Evolutionary conservation across 768 basidiomycete genomes (phyloP), one percentile per base, ranked within the genome.

Genomic region (Suillus ampliporus): DNA sequence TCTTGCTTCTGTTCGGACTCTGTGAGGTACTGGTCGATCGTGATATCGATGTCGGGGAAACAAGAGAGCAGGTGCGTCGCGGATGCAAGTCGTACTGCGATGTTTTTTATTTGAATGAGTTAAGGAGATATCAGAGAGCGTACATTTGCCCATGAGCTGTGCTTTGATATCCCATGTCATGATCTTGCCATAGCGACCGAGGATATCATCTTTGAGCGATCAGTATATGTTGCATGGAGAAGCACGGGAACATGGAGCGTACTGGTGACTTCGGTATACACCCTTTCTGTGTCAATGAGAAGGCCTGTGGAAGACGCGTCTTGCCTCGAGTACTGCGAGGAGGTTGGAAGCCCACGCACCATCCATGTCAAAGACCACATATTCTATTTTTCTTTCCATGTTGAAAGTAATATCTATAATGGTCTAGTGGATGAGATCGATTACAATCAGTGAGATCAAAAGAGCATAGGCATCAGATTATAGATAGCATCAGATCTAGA

Each of bases 161-260:
- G 90, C 88, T 71, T 94, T 94, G 61, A 94, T 92, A 61, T 91
- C 89, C 92, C 92, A 94, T 4, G 90, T 91, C 89, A 95, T 91
- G 65, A 84, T 77, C 64, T 86, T 88, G 31, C 91, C 92, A 69
- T 89, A 88, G 13, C 79, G 81, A 19, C 80, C 85, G 21, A 96
- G 84, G 57, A 94, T 88, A 31, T 86, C 82, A 77, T 94, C 92
- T 90, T 68, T 52, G 52, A 61, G 46, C 9, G 51, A 53, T 48
- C 40, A 64, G 40, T 52, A 34, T 54, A 11, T 35, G n/a, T 7
- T 3, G 19, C 2, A 40, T 52, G 19, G 21, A 31, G 44, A 17
- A 31, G 37, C 15, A 13, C 57, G 41, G n/a, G 41, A 51, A 21
- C 7, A 9, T 40, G 13, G 46, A 44, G 79, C 82, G 74, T 70